Percentiles rank a stretch among this genome's conserved stretches.
These are phyloP conservation scores for Sporormia fimetaria DNA, from an alignment of 495 filamentous ascomycete genomes.

Conservation along the genomic window DNA sequence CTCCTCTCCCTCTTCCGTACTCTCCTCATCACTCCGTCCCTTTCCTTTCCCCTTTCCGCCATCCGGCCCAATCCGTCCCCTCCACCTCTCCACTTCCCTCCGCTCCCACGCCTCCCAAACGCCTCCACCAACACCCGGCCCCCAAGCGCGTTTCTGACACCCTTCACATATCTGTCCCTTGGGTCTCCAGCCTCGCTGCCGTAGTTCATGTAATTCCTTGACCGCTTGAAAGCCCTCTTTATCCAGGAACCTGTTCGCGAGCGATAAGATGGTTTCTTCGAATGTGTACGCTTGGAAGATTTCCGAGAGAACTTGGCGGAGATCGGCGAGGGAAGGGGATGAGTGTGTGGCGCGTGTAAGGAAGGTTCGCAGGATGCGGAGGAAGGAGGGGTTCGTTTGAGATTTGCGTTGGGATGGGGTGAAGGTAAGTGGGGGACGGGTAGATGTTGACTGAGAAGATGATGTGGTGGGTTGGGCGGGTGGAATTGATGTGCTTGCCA, in stretches of 20 bases:
- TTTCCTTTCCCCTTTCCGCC: constrained; percentile 17
- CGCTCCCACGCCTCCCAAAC: constrained; percentile 75
- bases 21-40: constrained; percentile 9
- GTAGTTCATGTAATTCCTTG: constrained; percentile 55
- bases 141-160: constrained; percentile 78
- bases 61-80: constrained; percentile 24
- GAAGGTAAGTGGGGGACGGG: constrained; percentile 22
- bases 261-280: constrained; percentile 71
- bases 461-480: constrained; percentile 43
- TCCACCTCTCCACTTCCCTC: constrained; percentile 31
- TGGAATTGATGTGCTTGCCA: constrained; percentile 36
- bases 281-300: constrained; percentile 94
- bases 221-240: constrained; percentile 84
- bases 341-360: constrained; percentile 68
- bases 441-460: constrained; percentile 24
- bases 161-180: constrained; percentile 75
- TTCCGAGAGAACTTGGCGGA: constrained; percentile 70
- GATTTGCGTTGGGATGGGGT: constrained; percentile 27
- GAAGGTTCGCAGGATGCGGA: constrained; percentile 82
- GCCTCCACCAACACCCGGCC: constrained; percentile 65
- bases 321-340: constrained; percentile 76
- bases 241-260: constrained; percentile 79
- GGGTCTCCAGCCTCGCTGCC: constrained; percentile 85
- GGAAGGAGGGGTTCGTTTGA: constrained; percentile 60
- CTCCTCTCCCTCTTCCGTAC: constrained; percentile 13